phyloP scores from a whole-genome alignment of 2,329 filamentous ascomycete genomes.

The Sclerotinia subarctica region DNA sequence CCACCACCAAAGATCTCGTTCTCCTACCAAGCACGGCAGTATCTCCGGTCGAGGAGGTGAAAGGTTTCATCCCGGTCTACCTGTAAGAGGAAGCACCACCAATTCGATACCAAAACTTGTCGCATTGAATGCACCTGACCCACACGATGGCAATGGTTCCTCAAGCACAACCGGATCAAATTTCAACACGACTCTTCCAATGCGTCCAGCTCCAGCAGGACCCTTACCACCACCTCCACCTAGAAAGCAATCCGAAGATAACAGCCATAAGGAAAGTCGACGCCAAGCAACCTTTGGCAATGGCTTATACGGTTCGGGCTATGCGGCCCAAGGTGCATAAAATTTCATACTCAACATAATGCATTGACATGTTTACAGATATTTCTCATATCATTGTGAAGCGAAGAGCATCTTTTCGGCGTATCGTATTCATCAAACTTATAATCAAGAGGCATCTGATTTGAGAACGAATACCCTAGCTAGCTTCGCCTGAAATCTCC shows the following conservation, averaged over 20 bases:
- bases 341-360: neutral
- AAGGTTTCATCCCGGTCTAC: constrained; percentile 45
- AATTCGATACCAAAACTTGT: constrained; percentile 52
- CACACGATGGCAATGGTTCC: constrained; percentile 37
- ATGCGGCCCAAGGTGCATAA: constrained; percentile 12
- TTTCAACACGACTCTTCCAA: constrained; percentile 55
- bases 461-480: constrained; percentile 1
- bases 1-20: constrained; percentile 39
- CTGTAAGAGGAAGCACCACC: constrained; percentile 50
- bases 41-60: constrained; percentile 47
- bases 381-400: constrained; percentile 11
- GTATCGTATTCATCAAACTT: constrained; percentile 16
- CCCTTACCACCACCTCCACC: constrained; percentile 60
- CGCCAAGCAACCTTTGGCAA: constrained; percentile 53
- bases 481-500: neutral
- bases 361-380: constrained; percentile 5
- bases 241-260: constrained; percentile 48
- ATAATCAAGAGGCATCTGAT: neutral
- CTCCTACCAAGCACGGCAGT: constrained; percentile 42
- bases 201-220: constrained; percentile 57
- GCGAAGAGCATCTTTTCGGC: constrained; percentile 7
- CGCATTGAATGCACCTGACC: constrained; percentile 41
- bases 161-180: constrained; percentile 48
- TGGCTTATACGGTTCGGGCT: constrained; percentile 32
- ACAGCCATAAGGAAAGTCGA: constrained; percentile 46